Base-by-base conservation (phyloP, 257 asterid genomes). In the Solanum ossicruentum region DNA sequence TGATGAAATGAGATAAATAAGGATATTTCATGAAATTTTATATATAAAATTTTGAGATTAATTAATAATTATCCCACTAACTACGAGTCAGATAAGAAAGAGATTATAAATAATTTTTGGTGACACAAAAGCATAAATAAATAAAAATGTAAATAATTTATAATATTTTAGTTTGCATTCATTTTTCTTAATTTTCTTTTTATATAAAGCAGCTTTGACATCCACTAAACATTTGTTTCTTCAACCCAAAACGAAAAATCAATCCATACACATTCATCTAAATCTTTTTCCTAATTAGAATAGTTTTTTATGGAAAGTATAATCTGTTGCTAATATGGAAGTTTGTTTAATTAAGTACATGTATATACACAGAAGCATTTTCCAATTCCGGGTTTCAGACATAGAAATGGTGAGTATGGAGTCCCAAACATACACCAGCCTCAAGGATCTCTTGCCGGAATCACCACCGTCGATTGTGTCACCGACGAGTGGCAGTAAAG, bases 391-490 rank as follows among this genome's bases (percentile, higher is more conserved):
- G 1, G 70, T 28, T 49, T 47, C 13, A 86, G 75, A 89, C 2
- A 21, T 91, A 18, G 94, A 92, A 87, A 89, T 78, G 82, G 82
- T 77, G 7, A 77, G 6, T 77, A 77, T 51, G 17, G 47, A 77
- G 5, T 51, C 65, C 47, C 45, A 26, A 16, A 83, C 82, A 36
- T 95, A 93, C 84, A 94, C 98, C 8, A 94, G 98, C 80, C 56
- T 95, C 84, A 94, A 92, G 88, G 99, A 95, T 66, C 83, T 95
- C 6, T 43, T 93, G 10, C 89, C 92, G 4, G 45, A 67, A 3
- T 89, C 95, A 9, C 88, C 93, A 12, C 61, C 90, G 72, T 55
- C 92, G 13, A 43, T 82, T 83, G 8, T 71, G 39, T 88, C 95
- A 0, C 91, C 98, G 45, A 84, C 81, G 0, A 61, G 75, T 26